Evolutionary conservation across 352 stramenopile genomes (phyloP), one percentile per base, ranked within the genome.

Genomic region (Globisporangium yorkense): DNA sequence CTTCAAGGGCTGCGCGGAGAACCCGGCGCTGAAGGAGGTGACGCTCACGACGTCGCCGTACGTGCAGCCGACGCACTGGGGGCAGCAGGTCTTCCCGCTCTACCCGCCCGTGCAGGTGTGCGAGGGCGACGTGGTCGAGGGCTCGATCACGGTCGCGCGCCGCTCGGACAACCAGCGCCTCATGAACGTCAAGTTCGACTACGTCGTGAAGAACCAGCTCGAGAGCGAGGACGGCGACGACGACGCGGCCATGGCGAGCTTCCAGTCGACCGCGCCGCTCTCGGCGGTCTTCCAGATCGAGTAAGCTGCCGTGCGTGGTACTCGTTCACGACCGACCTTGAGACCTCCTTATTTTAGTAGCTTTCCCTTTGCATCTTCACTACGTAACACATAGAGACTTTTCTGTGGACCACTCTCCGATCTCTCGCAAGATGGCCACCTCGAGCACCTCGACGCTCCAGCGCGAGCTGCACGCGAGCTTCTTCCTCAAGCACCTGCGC

Each of bases 11-110:
- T 90, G 70, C 56, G 57, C 63, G 1, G 75, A 94, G 56, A 87
- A 92, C 61, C 86, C 86, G 10, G 86, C 82, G 21, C 15, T 75
- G 61, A 87, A 83, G 63, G 67, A 84, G 39, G 79, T 98, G 54
- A 94, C 77, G 56, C 87, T 98, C 24, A 92, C 82, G 47, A 98
- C 93, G 46, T 94, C 88, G 48, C 94, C 93, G 5, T 95, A 90
- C 51, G 84, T 95, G 66, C 81, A 94, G 72, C 80, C 84, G 41
- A 95, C 86, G 51, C 86, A 95, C 68, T 95, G 86, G 86, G 86
- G 83, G 9, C 86, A 95, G 68, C 86, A 95, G 67, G 80, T 88
- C 18, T 95, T 95, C 64, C 74, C 83, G 43, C 66, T 95, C 51
- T 92, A 90, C 63, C 84, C 86, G 44, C 82, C 79, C 49, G 76